phyloP scores from a whole-genome alignment of 768 basidiomycete species.

The Fomitopsis pulvina region DNA sequence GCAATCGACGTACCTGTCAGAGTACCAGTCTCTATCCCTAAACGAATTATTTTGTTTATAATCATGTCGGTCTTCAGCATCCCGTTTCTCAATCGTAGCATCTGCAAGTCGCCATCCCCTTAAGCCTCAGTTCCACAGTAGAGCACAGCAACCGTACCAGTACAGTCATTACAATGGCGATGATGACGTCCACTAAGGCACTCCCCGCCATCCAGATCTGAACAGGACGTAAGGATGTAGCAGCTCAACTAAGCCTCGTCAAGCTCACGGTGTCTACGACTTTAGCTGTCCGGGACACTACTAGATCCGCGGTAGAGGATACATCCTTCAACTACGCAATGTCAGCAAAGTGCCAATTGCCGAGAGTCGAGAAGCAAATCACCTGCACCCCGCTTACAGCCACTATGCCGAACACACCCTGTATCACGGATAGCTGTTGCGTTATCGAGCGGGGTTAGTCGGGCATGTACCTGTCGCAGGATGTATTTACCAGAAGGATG shows the following conservation, averaged over 20 bases:
- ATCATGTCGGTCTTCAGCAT: background rate
- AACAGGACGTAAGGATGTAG: background rate
- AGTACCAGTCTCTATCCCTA: conserved; percentile 7
- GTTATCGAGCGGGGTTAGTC: background rate
- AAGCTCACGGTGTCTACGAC: background rate
- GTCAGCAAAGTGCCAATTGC: background rate
- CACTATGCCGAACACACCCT: background rate
- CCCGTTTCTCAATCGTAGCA: background rate
- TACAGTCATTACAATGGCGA: background rate
- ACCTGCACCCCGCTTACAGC: background rate
- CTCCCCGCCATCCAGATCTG: background rate
- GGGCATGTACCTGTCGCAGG: background rate
- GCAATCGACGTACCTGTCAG: conserved; percentile 3
- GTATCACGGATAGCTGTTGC: background rate
- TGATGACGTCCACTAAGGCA: background rate
- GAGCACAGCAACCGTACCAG: background rate
- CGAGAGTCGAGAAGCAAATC: background rate
- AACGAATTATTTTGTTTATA: conserved; percentile 1
- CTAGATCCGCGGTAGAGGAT: background rate
- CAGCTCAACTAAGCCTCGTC: background rate
- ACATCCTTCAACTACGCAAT: background rate
- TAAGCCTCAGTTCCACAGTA: background rate
- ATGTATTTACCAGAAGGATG: background rate
- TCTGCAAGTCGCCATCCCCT: background rate
- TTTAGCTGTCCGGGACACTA: no score